These are phyloP conservation scores for Ustilago hordei DNA, from an alignment of 1,284 basidiomycete species.

Conservation along the genomic window DNA sequence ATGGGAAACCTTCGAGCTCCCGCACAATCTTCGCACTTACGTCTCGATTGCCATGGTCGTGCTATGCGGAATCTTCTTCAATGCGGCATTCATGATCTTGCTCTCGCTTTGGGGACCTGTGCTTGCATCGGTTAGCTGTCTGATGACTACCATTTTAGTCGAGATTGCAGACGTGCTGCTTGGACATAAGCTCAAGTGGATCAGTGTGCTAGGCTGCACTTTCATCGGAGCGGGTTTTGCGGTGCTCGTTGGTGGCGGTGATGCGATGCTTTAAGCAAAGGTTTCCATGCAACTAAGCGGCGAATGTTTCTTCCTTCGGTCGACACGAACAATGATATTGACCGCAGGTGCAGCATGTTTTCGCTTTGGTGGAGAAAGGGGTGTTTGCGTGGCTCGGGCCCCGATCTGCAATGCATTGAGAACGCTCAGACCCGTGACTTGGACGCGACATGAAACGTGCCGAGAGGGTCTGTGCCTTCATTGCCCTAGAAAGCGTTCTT, in stretches of 20 bases:
- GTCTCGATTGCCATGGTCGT: conserved; percentile 50
- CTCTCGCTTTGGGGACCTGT: conserved; percentile 68
- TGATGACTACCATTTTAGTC: conserved; percentile 66
- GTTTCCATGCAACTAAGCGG: background rate
- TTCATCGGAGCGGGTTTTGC: conserved; percentile 62
- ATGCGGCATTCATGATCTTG: conserved; percentile 64
- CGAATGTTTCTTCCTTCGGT: background rate
- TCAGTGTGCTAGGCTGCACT: conserved; percentile 59
- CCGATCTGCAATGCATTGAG: conserved; percentile 6
- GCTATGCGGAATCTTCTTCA: conserved; percentile 66
- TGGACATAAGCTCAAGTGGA: conserved; percentile 56
- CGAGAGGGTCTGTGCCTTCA: background rate
- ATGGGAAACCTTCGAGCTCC: conserved; percentile 62
- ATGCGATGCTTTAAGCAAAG: conserved; percentile 24
- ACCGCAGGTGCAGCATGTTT: background rate
- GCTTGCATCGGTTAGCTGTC: conserved; percentile 64
- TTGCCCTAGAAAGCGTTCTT: background rate
- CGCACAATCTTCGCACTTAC: conserved; percentile 48
- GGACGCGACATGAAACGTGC: background rate
- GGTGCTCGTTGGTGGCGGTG: conserved; percentile 55
- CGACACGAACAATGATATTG: background rate
- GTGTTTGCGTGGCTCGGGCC: conserved; percentile 2
- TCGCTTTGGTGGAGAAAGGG: conserved; percentile 3
- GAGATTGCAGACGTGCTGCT: conserved; percentile 59
- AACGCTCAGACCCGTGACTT: background rate